Evolutionary conservation across 1,139 yeast genomes (phyloP), one percentile per base, ranked within the genome.

Genomic region (Ogataea hybrid): DNA sequence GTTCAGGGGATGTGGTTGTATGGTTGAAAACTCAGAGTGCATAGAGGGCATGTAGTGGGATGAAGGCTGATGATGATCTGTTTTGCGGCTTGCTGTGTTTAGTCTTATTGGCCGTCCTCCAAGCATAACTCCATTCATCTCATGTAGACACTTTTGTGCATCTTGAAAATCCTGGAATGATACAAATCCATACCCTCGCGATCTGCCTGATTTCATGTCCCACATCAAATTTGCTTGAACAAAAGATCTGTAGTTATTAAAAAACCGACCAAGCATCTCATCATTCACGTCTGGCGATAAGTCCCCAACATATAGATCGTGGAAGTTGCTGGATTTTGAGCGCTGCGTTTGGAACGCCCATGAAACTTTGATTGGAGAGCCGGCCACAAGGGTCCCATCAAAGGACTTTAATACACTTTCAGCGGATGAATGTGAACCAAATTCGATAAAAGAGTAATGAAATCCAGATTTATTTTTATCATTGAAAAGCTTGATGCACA

Each of bases 221-320:
- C 96, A 88, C 96, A 89, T 89, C 29, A 89, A 96, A 54, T 88
- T 90, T 14, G 96, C 96, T 60, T 87, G 95, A 39, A 79, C 69
- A 56, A 85, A 68, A 4, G 89, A 75, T 16, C 70, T 69, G 61
- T 78, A 85, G 42, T 69, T 68, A n/a, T 69, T 55, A 59, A 89
- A 89, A 6, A 85, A 73, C 35, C 63, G 67, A 40, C 70, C 70
- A 50, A 89, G 71, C 15, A 76, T 63, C 52, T 84, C 95, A 62
- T 89, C 96, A 57, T 85, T 82, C 29, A 89, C 84, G 54, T 89
- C 96, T 9, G 84, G 73, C 28, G 88, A 80, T 55, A 89, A 72
- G 62, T 89, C 96, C 41, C 97, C 96, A 17, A 89, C 90, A 62
- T 88, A 89, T 38, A 89, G 68, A 58, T 85, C 86, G 63, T 71